Base-by-base conservation (phyloP, 805 yeast genomes). In the Candida nitratophila region DNA sequence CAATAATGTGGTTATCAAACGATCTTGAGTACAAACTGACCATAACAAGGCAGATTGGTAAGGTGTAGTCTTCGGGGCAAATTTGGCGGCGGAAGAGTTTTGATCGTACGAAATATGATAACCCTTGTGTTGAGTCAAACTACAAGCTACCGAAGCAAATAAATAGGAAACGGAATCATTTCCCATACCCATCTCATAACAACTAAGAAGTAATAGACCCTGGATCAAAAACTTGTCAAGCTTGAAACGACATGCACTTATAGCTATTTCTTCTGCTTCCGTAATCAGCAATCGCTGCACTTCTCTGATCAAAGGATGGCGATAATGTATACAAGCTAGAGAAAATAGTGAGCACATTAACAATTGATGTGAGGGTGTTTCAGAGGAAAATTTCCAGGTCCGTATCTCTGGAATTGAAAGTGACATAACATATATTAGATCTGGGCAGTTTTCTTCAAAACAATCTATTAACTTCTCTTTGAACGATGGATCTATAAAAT, bases 61-160 rank as follows among this genome's bases (percentile, higher is more conserved):
- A 2, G 63, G 63, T 2, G 64, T 51, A 1, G 48, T 42, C 30
- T 45, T 50, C 12, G 59, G 61, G 12, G 61, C 60, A 46, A 47
- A 55, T 15, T 39, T 41, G 11, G 47, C 50, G 1, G 57, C 50
- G 17, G 48, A 36, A 1, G 52, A 46, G 27, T 53, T 46, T 12
- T 50, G 50, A 17, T 53, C 54, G 33, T 56, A 54, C 1, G 57
- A 50, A 17, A 63, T 61, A 40, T 63, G 67, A 21, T 54, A 46
- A 2, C 67, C 66, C 58, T 63, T 54, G 41, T 63, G 66, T 43
- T 63, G 68, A 1, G 64, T 51, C 21, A 61, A 42, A 4, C 66
- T 51, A 32, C 67, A 62, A 1, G 63, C 57, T 51, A 64, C 56
- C 1, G 65, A 55, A 9, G 56, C 47, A 27, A 54, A 56, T 6